Evolutionary conservation across 257 asterid species (phyloP).

Genomic region (Gentiana dahurica): DNA sequence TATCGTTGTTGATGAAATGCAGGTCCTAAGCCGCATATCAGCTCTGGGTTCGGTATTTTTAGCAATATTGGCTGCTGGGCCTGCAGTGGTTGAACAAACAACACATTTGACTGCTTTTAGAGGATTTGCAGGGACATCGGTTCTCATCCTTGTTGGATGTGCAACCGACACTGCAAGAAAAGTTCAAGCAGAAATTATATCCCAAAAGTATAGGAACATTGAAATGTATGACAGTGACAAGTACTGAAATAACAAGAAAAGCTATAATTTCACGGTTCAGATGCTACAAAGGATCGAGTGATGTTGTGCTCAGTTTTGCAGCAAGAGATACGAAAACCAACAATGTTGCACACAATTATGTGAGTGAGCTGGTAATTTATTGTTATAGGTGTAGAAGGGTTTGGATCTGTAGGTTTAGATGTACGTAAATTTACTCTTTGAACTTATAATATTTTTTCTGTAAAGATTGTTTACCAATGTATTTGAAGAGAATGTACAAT

Average conservation of each 20-base stretch:
- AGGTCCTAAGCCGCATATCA: conserved; percentile 92
- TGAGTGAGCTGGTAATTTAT: too few species aligned
- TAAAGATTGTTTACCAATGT: too few species aligned
- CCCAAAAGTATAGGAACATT: conserved; percentile 87
- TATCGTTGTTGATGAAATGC: conserved; percentile 1
- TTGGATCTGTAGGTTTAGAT: too few species aligned
- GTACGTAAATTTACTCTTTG: too few species aligned
- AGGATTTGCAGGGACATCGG: conserved; percentile 94
- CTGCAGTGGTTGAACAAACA: conserved; percentile 86
- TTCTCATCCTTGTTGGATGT: conserved; percentile 92
- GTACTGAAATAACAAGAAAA: conserved; percentile 19
- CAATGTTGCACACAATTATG: too few species aligned
- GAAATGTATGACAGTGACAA: conserved; percentile 70
- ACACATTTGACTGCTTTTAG: conserved; percentile 92
- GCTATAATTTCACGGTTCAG: neutral
- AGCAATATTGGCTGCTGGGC: conserved; percentile 90
- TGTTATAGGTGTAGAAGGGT: too few species aligned
- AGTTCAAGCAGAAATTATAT: conserved; percentile 88
- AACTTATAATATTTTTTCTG: too few species aligned
- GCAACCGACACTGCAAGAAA: conserved; percentile 96
- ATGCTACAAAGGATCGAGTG: too few species aligned
- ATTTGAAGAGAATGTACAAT: too few species aligned
- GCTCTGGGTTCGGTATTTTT: conserved; percentile 82
- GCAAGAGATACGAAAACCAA: too few species aligned
- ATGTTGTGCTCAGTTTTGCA: too few species aligned